Evolutionary conservation across 2,329 filamentous ascomycete genomes (phyloP).

Genomic region (Penicillium brasilianum): DNA sequence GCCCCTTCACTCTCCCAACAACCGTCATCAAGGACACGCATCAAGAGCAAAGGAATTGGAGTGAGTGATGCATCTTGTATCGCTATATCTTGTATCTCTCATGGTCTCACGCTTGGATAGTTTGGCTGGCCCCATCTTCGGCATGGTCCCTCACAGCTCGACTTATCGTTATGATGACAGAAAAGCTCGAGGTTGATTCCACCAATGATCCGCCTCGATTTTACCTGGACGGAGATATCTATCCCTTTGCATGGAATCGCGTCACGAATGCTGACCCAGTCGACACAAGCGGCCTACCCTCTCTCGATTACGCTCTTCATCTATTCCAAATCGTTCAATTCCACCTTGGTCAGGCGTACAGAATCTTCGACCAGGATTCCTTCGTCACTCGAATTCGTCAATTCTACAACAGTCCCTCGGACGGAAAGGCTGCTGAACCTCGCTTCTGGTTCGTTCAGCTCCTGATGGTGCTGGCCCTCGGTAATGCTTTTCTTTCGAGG

Average conservation of each 20-base stretch:
- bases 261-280: not conserved
- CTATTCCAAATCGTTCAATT: constrained; percentile 26
- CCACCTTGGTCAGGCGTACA: constrained; percentile 25
- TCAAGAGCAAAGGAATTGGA: constrained; percentile 16
- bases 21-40: constrained; percentile 14
- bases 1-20: constrained; percentile 20
- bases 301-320: constrained; percentile 25
- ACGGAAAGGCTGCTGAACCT: constrained; percentile 1
- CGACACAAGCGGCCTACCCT: constrained; percentile 20
- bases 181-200: constrained; percentile 17
- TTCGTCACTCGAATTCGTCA: constrained; percentile 13
- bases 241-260: constrained; percentile 12
- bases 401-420: constrained; percentile 11
- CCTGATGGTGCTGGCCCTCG: constrained; percentile 18
- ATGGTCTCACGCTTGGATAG: not conserved
- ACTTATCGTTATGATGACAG: constrained; percentile 22
- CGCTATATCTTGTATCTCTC: not conserved
- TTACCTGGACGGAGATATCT: constrained; percentile 14
- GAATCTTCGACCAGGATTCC: constrained; percentile 23
- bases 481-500: constrained; percentile 19
- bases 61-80: not conserved
- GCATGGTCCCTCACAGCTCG: constrained; percentile 20
- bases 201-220: not conserved
- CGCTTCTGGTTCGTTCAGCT: constrained; percentile 21
- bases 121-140: constrained; percentile 20